Conservation (phyloP, 164 flowering plant genomes). For the Aristolochia contorta region DNA sequence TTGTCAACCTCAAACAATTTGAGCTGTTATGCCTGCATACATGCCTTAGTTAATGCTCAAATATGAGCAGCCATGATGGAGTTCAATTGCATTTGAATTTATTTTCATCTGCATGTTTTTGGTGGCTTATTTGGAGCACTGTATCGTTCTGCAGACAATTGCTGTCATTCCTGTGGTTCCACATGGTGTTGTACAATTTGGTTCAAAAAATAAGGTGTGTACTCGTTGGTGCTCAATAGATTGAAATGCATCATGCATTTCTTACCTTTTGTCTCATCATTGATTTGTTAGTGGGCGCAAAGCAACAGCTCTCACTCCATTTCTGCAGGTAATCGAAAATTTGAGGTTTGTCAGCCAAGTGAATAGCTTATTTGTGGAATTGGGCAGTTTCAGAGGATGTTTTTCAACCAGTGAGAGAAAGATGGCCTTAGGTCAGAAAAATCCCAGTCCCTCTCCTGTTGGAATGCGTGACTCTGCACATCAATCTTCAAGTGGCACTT, state of each 20-base stretch:
- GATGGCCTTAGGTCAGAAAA: constrained; percentile 20
- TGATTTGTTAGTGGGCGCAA: neutral
- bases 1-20: no score
- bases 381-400: constrained; percentile 48
- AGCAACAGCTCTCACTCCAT: constrained; percentile 5
- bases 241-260: no score
- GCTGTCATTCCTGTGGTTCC: constrained; percentile 75
- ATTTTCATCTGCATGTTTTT: neutral
- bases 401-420: constrained; percentile 30
- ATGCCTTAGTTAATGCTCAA: no score
- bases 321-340: constrained; percentile 67
- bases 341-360: constrained; percentile 54
- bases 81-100: neutral
- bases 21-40: no score
- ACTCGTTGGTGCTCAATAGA: neutral
- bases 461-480: constrained; percentile 16
- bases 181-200: constrained; percentile 86
- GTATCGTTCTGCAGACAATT: constrained; percentile 53
- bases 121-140: neutral
- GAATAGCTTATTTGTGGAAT: constrained; percentile 50
- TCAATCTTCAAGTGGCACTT: constrained; percentile 8
- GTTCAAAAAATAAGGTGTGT: constrained; percentile 56
- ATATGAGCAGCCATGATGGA: neutral
- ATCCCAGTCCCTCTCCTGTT: constrained; percentile 16
- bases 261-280: no score